These are phyloP conservation scores for Taphrina confusa DNA, from an alignment of 1,139 yeast species.

Conservation along the genomic window DNA sequence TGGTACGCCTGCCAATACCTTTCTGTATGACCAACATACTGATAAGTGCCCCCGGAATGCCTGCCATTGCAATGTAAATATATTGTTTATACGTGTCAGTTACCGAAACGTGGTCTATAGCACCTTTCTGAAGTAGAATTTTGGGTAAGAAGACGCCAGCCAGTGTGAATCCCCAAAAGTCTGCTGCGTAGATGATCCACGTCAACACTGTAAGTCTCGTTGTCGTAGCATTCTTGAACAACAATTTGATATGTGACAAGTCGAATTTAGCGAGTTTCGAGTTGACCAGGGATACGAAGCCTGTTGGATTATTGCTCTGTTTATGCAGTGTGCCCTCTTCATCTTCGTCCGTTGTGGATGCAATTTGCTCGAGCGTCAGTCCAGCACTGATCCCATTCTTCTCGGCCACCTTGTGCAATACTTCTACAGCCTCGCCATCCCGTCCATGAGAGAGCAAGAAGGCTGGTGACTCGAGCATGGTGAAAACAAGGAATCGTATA, in stretches of 20 bases:
- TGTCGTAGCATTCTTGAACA: slow-evolving; percentile 3
- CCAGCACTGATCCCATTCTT: background rate
- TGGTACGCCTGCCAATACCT: slow-evolving; percentile 57
- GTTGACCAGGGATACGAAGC: background rate
- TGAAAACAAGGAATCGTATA: slow-evolving; percentile 3
- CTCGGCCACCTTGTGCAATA: background rate
- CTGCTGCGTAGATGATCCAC: slow-evolving; percentile 19
- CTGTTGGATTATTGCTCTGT: background rate
- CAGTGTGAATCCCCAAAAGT: slow-evolving; percentile 23
- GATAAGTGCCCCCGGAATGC: slow-evolving; percentile 60
- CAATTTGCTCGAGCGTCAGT: background rate
- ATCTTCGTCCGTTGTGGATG: background rate
- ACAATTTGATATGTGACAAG: slow-evolving; percentile 1
- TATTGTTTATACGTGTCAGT: slow-evolving; percentile 56
- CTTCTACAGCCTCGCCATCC: slow-evolving; percentile 5
- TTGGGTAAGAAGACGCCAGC: slow-evolving; percentile 47
- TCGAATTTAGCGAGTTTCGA: background rate
- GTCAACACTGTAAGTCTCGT: slow-evolving; percentile 9
- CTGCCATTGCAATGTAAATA: slow-evolving; percentile 54
- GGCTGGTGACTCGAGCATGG: slow-evolving; percentile 24
- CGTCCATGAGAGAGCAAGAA: slow-evolving; percentile 8
- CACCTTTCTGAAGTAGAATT: slow-evolving; percentile 55
- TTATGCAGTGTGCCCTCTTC: background rate
- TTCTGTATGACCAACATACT: slow-evolving; percentile 52
- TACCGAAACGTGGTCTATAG: slow-evolving; percentile 48